Conservation (phyloP, 2,329 filamentous ascomycete genomes). For the Trichoderma atrobrunneum region DNA sequence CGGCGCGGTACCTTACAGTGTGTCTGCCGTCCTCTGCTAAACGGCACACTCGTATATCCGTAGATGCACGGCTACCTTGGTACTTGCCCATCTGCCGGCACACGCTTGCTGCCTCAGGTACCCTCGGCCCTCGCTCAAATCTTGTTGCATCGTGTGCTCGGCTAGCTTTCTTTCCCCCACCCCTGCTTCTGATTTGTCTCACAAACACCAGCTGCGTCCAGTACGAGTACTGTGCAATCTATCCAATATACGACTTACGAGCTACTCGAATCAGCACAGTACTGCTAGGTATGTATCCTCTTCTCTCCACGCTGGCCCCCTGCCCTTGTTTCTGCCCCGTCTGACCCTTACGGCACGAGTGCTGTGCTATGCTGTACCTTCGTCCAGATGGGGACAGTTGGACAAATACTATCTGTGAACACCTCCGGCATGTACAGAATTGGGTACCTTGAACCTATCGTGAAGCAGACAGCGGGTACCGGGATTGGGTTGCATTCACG, state of each 20-base stretch:
- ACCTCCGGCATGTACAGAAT: background rate
- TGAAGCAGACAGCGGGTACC: background rate
- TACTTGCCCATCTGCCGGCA: background rate
- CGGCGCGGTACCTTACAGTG: background rate
- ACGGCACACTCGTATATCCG: background rate
- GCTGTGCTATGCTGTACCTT: background rate
- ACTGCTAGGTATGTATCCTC: background rate
- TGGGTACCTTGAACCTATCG: background rate
- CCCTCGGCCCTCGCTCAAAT: background rate
- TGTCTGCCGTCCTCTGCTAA: background rate
- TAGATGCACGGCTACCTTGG: background rate
- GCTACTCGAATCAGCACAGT: background rate
- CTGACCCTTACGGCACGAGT: background rate
- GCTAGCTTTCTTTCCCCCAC: constrained; percentile 5
- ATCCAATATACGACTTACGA: background rate
- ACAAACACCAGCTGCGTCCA: background rate
- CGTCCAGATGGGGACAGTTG: background rate
- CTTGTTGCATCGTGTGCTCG: background rate
- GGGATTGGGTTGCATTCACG: background rate
- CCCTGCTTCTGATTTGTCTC: background rate
- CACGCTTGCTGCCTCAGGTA: background rate
- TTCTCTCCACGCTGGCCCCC: background rate
- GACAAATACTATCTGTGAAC: background rate
- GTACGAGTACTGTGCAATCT: background rate
- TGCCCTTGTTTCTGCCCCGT: background rate